These are phyloP conservation scores for Pseudogymnoascus pannorum DNA, from an alignment of 2,329 filamentous ascomycete species.

Conservation along the genomic window DNA sequence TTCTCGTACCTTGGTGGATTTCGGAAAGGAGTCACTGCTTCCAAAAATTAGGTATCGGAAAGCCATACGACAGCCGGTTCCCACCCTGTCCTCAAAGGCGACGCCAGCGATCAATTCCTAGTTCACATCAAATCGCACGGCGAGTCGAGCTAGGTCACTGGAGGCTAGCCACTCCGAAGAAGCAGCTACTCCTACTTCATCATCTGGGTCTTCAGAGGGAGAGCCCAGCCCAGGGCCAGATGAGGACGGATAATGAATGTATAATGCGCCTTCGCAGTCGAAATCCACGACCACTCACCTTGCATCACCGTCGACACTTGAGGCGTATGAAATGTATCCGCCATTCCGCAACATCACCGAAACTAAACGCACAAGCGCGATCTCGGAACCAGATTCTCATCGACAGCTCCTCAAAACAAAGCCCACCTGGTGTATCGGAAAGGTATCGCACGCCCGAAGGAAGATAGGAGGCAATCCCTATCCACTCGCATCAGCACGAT, in stretches of 20 bases:
- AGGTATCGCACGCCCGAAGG: not conserved
- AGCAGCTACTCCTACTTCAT: not conserved
- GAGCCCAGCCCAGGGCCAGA: not conserved
- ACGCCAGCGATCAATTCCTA: not conserved
- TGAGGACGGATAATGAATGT: not conserved
- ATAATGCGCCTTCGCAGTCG: not conserved
- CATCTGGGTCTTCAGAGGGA: not conserved
- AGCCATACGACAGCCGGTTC: not conserved
- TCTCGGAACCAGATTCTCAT: not conserved
- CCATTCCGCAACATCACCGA: not conserved
- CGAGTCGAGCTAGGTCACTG: not conserved
- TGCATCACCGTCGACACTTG: not conserved
- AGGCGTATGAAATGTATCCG: not conserved
- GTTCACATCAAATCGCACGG: not conserved
- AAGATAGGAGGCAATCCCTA: not conserved
- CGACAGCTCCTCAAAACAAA: no score
- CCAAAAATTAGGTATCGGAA: not conserved
- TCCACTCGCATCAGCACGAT: not conserved
- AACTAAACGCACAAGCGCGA: not conserved
- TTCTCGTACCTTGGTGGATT: not conserved
- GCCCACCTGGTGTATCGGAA: not conserved
- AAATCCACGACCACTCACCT: not conserved
- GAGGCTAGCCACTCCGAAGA: not conserved
- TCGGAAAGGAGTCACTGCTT: not conserved
- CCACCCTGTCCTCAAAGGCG: not conserved